Percentiles rank a stretch among this genome's conserved stretches.
Evolutionary conservation across 2,329 filamentous ascomycete species (phyloP).

Genomic region (Trichoderma endophyticum): DNA sequence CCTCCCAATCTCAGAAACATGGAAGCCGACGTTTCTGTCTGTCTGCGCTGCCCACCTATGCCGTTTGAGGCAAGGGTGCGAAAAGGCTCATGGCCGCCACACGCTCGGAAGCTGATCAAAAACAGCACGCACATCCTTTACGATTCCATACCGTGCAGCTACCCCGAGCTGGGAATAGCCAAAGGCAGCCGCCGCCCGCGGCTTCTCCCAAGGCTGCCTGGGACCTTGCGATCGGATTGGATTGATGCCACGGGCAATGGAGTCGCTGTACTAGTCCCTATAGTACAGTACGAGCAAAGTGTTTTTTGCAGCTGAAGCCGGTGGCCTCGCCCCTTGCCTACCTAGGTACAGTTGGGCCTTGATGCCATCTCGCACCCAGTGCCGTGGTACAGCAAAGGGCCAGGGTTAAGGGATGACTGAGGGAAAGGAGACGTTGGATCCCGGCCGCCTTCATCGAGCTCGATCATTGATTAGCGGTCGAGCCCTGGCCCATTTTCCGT

Average conservation of each 20-base stretch:
- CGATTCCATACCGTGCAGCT: background rate
- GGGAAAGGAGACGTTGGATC: constrained; percentile 6
- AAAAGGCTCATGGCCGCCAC: background rate
- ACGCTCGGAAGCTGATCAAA: background rate
- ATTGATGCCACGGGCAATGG: background rate
- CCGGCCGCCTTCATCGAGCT: constrained; percentile 1
- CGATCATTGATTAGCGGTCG: constrained; percentile 18
- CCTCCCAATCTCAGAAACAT: constrained; percentile 2
- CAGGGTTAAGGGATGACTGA: background rate
- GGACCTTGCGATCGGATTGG: background rate
- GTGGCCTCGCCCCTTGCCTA: background rate
- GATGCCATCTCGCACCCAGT: constrained; percentile 1
- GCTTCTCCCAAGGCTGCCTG: background rate
- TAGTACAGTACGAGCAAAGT: background rate
- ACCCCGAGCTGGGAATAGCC: background rate
- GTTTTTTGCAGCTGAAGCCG: background rate
- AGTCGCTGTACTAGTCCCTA: background rate
- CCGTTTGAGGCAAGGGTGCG: background rate
- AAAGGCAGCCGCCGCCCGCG: background rate
- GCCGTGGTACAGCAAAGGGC: background rate
- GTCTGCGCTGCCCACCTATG: background rate
- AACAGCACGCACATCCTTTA: background rate
- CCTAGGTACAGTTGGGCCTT: background rate
- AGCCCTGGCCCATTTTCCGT: constrained; percentile 12
- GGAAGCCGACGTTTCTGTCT: background rate